Conservation (phyloP, 768 basidiomycete genomes). For the Galerina sulciceps region DNA sequence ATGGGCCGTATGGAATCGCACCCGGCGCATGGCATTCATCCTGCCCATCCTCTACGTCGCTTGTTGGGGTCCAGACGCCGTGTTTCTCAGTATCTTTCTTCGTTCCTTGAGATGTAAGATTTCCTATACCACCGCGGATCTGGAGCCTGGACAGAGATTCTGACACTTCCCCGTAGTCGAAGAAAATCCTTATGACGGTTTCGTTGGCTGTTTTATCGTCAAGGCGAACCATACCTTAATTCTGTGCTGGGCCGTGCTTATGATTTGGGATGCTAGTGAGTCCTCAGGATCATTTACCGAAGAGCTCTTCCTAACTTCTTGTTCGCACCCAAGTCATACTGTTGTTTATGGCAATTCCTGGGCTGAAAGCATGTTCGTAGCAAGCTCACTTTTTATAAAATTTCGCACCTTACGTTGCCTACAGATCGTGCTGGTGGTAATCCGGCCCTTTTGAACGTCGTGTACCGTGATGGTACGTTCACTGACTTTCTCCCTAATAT, state of each 20-base stretch:
- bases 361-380: constrained; percentile 10
- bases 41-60: constrained; percentile 11
- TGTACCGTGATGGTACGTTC: constrained; percentile 13
- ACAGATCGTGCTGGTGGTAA: constrained; percentile 12
- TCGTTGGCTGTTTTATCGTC: constrained; percentile 10
- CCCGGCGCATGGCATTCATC: constrained; percentile 10
- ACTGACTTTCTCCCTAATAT: neutral
- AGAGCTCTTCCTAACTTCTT: neutral
- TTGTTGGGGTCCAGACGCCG: constrained; percentile 8
- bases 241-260: constrained; percentile 9
- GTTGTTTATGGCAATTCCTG: constrained; percentile 14
- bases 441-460: constrained; percentile 7
- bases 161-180: neutral
- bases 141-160: neutral
- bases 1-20: constrained; percentile 27
- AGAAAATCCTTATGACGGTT: constrained; percentile 3
- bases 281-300: too few relatives aligned
- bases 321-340: constrained; percentile 6
- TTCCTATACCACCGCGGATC: too few relatives aligned
- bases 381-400: too few relatives aligned
- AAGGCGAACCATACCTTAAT: constrained; percentile 7
- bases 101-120: constrained; percentile 10
- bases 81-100: constrained; percentile 11
- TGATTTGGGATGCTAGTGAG: constrained; percentile 18
- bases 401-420: neutral